Evolutionary conservation across 1,284 basidiomycete genomes (phyloP).

Genomic region (Mycena sp.): DNA sequence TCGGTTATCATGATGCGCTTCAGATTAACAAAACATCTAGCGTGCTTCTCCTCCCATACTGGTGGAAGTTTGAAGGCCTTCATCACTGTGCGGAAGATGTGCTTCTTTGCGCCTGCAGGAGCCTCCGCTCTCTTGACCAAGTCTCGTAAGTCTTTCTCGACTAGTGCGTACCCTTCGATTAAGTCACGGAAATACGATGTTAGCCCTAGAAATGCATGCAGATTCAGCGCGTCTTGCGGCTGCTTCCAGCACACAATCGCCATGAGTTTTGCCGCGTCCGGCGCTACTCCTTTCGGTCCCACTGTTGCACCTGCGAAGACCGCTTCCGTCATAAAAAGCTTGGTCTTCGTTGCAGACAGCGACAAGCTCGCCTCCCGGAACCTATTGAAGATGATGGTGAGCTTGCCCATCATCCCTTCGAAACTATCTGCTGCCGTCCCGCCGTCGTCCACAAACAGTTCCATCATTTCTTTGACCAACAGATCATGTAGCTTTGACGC

Average conservation of each 20-base stretch:
- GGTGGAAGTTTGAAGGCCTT: too few species aligned
- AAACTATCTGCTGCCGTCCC: slow-evolving; percentile 39
- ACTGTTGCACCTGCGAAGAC: slow-evolving; percentile 45
- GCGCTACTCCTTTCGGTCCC: slow-evolving; percentile 39
- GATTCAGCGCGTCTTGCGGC: slow-evolving; percentile 38
- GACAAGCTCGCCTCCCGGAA: slow-evolving; percentile 39
- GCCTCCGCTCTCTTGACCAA: slow-evolving; percentile 35
- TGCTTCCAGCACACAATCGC: slow-evolving; percentile 46
- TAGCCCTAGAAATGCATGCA: slow-evolving; percentile 38
- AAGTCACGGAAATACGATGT: slow-evolving; percentile 39
- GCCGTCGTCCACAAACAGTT: slow-evolving; percentile 47
- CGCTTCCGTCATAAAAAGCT: slow-evolving; percentile 43
- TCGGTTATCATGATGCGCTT: too few species aligned
- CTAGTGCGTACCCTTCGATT: slow-evolving; percentile 40
- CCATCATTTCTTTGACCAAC: slow-evolving; percentile 30
- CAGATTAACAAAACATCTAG: too few species aligned
- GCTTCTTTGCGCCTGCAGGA: too few species aligned
- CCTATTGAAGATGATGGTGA: slow-evolving; percentile 33
- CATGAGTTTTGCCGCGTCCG: slow-evolving; percentile 44
- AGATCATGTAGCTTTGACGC: slow-evolving; percentile 4
- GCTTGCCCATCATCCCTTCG: slow-evolving; percentile 30
- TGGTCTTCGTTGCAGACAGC: slow-evolving; percentile 41
- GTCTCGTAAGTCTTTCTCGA: slow-evolving; percentile 41
- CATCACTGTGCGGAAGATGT: too few species aligned
- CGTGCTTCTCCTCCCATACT: too few species aligned